phyloP scores from a whole-genome alignment of 2,329 filamentous ascomycete genomes.

The Pseudocercospora musae region DNA sequence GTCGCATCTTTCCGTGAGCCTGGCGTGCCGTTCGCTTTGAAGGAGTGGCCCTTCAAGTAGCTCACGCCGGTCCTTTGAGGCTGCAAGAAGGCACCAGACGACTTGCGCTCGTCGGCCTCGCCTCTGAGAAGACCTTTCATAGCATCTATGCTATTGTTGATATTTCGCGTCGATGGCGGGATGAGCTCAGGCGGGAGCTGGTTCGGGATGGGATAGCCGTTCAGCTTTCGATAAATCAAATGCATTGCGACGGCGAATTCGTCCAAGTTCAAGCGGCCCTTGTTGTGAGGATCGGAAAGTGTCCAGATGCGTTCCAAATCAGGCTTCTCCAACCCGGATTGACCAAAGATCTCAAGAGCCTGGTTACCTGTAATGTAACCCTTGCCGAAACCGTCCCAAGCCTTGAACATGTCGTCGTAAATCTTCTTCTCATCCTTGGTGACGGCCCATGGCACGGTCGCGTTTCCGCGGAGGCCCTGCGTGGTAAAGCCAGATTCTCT shows the following conservation, averaged over 20 bases:
- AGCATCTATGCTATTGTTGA: conserved; percentile 87
- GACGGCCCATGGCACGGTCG: conserved; percentile 95
- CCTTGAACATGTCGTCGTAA: conserved; percentile 90
- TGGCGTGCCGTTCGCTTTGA: conserved; percentile 59
- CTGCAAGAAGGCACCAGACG: conserved; percentile 81
- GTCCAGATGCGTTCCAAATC: conserved; percentile 95
- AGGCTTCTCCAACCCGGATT: conserved; percentile 86
- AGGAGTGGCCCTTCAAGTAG: conserved; percentile 93
- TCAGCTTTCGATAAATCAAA: conserved; percentile 94
- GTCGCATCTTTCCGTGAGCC: conserved; percentile 85
- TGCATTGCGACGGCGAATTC: conserved; percentile 99
- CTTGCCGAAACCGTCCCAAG: conserved; percentile 93
- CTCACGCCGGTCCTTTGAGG: conserved; percentile 98
- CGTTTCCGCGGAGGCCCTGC: conserved; percentile 83
- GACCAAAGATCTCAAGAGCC: conserved; percentile 94
- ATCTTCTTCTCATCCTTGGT: conserved; percentile 98
- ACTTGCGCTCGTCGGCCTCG: conserved; percentile 86
- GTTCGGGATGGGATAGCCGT: conserved; percentile 88
- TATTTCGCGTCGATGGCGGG: conserved; percentile 88
- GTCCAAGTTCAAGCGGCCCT: conserved; percentile 88
- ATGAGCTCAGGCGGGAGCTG: conserved; percentile 87
- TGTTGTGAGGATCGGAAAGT: conserved; percentile 87
- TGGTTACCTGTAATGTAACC: conserved; percentile 89
- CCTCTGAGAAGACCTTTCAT: conserved; percentile 86
- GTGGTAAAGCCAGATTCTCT: conserved; percentile 86